Evolutionary conservation across 2,329 filamentous ascomycete species (phyloP).

Genomic region (Colletotrichum lentis): DNA sequence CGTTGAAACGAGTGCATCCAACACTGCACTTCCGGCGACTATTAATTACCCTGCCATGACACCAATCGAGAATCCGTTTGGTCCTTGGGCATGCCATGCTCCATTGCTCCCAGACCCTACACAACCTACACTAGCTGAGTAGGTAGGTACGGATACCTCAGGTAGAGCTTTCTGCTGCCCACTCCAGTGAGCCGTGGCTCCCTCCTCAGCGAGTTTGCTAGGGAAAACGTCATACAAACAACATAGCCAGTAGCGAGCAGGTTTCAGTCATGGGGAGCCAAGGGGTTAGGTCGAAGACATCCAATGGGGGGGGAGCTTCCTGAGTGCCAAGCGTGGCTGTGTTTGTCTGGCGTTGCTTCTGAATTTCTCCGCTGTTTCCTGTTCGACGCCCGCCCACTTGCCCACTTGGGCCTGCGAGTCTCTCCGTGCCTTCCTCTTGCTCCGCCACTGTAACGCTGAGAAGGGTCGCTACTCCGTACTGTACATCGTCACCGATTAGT

Average conservation of each 20-base stretch:
- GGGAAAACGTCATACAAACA: slow-evolving; percentile 31
- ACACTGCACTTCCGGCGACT: neutral
- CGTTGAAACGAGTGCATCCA: slow-evolving; percentile 1
- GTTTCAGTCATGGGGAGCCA: slow-evolving; percentile 33
- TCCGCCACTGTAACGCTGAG: no score
- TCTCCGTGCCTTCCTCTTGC: neutral
- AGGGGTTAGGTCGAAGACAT: slow-evolving; percentile 5
- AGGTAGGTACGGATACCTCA: no score
- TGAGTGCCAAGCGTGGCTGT: slow-evolving; percentile 36
- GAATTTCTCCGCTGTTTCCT: slow-evolving; percentile 36
- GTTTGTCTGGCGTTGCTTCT: slow-evolving; percentile 33
- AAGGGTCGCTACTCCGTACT: no score
- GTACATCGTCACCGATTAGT: no score
- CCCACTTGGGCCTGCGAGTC: neutral
- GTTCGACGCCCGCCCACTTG: neutral
- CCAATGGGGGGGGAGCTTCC: slow-evolving; percentile 21
- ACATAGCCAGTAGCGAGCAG: slow-evolving; percentile 26
- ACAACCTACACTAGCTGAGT: no score
- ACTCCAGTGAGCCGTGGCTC: neutral
- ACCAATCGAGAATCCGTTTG: neutral
- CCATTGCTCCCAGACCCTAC: no score
- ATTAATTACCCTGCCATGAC: slow-evolving; percentile 5
- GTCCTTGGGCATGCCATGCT: neutral
- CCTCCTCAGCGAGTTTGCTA: neutral
- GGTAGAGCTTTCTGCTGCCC: no score